Base-by-base conservation (phyloP, 331 rosid species). In the Arachis monticola region DNA sequence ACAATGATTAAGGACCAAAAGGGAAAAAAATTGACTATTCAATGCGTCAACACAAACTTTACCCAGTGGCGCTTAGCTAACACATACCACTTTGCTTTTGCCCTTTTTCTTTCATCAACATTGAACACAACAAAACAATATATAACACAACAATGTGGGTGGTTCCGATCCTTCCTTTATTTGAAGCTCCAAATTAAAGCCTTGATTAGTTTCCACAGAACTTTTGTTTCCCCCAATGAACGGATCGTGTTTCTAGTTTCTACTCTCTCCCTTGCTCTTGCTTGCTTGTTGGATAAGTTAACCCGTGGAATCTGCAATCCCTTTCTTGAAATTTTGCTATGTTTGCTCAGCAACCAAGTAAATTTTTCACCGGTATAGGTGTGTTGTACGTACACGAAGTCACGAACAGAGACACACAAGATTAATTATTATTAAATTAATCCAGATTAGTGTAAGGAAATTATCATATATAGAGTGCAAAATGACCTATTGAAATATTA, bases 181-280 rank as follows among this genome's bases (percentile, higher is more conserved):
- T 74, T 77, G 69, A 63, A 77, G 57, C 80, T 22, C 52, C 27
- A 22, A 22, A 22, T 22, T 22, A 22, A 22, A 22, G 27, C 27
- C 27, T 35, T 35, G 40, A 35, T 35, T 35, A 35, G 40, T 35
- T 48, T 69, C 30, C 8, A 56, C 81, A 64, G 40, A 35, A 22
- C 70, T 74, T 76, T 85, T 77, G 69, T 69, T 79, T 55, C 32
- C 83, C 90, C 76, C 82, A 69, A 60, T 64, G 81, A 84, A 82
- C 81, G 91, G 90, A 87, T 85, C 97, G 0, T 85, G 90, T 65
- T 80, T 72, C 63, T 45, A 35, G 5, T 35, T 35, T 35, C 4
- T 35, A 2, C 40, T 35, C 3, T 35, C 40, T 35, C 40, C 2
- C 40, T 35, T 4, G 4, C 52, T 74, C 69, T 75, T 70, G 52